Base-by-base conservation (phyloP, 306 rosid species). In the Glycine latifolia region DNA sequence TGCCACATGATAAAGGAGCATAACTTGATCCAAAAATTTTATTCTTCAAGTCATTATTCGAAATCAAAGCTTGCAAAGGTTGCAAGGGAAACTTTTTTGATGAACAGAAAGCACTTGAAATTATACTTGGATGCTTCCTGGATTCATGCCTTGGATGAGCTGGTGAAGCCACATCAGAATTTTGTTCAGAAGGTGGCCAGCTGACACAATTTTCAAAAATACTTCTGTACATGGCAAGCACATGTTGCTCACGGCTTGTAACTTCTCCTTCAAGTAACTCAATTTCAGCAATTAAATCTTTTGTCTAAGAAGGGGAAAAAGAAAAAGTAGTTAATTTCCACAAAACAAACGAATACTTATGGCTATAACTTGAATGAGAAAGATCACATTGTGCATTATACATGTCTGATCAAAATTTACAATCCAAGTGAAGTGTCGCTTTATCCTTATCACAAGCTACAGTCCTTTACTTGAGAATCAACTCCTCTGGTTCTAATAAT, bases 241-340 rank as follows among this genome's bases (percentile, higher is more conserved):
- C 97, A 33, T 77, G 99, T 77, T 91, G 97, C 89, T 95, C 97
- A 2, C 95, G 89, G 81, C 85, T 92, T 52, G 93, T 88, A 76
- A 95, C 97, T 81, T 95, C 99, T 79, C 93, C 99, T 87, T 95
- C 99, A 67, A 95, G 99, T 67, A 84, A 90, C 86, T 95, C 97
- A 79, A 95, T 93, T 85, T 95, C 97, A 81, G 95, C 78, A 69
- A 95, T 88, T 85, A 95, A 88, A 63, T 89, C 97, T 84, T 88
- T 91, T 67, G 97, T 89, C 97, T 95, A 78, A 70, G 71, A 46
- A 55, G 54, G 11, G 47, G 71, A 5, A 75, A 75, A 58, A 47
- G 3, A 66, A 20, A 60, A 70, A 66, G 39, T 3, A 39, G 79
- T 87, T 86, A 86, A 9, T 63, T 63, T 41, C 81, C 75, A 66